Base-by-base conservation (phyloP, 2,329 filamentous ascomycete genomes). In the Pseudogymnoascus sp. region DNA sequence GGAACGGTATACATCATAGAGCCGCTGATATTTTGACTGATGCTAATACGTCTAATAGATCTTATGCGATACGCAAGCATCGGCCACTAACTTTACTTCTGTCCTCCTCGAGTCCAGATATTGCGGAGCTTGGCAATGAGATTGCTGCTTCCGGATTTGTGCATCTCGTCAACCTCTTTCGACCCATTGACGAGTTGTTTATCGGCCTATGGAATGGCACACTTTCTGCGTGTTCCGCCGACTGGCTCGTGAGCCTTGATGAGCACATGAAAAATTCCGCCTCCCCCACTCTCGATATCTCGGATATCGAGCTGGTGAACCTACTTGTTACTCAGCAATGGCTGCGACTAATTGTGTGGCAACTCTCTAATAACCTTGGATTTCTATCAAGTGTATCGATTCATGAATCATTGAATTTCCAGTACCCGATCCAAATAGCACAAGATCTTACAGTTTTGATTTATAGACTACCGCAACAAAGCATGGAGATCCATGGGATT, bases 341-440 rank as follows among this genome's bases (percentile, higher is more conserved):
- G 86, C 76, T 89, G 4, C 78, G 83, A 15, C 82, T 85, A 1
- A 86, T 88, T 74, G 82, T 88, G n/a, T 89, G 86, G 86, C 86
- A 88, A 67, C 79, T 86, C 1, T 85, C 85, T 2, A 87, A 87
- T 67, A 81, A 82, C 17, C 84, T 87, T 66, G 83, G 84, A 3
- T 81, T 84, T 24, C 76, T 89, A 17, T 86, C 84, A 33, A 84
- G 81, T 33, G 78, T 78, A 2, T 78, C 84, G 0, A 73, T 77
- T 5, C 81, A 88, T 62, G 79, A 79, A 64, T 81, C 83, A 54
- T 82, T 86, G 79, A 82, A 78, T 35, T 85, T 85, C 73, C 78
- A 79, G 33, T 86, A 84, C 61, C 84, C 84, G 0, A 77, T 86
- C 29, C 78, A 83, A 37, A 83, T 86, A n/a, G 83, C 84, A 0